phyloP scores from a whole-genome alignment of 169 alveolate species.

The Plasmodium vivax region DNA sequence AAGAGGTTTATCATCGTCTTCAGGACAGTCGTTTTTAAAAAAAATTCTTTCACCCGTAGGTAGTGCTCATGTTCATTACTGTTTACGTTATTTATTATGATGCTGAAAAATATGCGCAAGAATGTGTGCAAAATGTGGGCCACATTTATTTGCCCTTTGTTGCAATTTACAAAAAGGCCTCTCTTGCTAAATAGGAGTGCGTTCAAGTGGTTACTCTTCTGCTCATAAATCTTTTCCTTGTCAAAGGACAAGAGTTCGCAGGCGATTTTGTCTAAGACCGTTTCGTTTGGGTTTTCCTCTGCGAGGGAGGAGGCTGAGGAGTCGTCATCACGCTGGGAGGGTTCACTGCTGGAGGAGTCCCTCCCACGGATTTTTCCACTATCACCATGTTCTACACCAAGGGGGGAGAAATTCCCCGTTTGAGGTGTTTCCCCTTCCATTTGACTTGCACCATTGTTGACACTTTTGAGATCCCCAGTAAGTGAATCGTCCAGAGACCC shows the following conservation, averaged over 20 bases:
- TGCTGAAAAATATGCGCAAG: constrained; percentile 49
- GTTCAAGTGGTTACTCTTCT: not conserved
- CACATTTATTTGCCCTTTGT: constrained; percentile 54
- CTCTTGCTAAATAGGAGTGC: constrained; percentile 47
- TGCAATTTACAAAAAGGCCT: constrained; percentile 56
- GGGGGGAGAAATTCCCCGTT: not conserved
- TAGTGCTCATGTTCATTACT: constrained; percentile 24
- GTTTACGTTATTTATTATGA: constrained; percentile 36
- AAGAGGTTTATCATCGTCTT: constrained; percentile 26
- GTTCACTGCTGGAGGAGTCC: not conserved
- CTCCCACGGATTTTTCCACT: not conserved
- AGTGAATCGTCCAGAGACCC: not conserved
- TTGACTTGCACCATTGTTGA: not conserved
- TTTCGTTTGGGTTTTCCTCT: constrained; percentile 22
- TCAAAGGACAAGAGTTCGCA: constrained; percentile 29
- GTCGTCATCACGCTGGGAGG: not conserved
- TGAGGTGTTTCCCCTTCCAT: not conserved
- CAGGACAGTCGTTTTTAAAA: constrained; percentile 22
- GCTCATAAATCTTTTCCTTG: constrained; percentile 43
- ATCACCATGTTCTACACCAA: not conserved
- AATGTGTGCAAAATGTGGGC: constrained; percentile 27
- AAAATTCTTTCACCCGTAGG: constrained; percentile 20
- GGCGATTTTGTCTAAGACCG: constrained; percentile 37
- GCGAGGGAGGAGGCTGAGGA: constrained; percentile 12
- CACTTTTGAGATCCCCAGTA: not conserved